These are phyloP conservation scores for Dalechampia spathulata DNA, from an alignment of 441 rosid species.

Conservation along the genomic window DNA sequence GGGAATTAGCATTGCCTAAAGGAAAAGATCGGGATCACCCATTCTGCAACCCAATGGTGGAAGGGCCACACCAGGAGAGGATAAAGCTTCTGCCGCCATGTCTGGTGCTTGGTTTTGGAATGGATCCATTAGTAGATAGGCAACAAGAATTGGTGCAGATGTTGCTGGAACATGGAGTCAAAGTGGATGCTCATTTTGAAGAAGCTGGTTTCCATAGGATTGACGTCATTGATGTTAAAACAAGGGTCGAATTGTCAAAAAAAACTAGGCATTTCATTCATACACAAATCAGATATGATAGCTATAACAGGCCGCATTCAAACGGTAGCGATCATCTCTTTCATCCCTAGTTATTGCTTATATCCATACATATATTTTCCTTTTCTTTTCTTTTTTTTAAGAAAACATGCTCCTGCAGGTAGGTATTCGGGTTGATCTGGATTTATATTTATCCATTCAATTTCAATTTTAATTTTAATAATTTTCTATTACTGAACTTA, in stretches of 20 bases:
- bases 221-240: conserved; percentile 28
- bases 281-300: too few relatives aligned
- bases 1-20: conserved; percentile 35
- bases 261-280: neutral
- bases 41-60: conserved; percentile 35
- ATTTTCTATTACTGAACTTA: too few relatives aligned
- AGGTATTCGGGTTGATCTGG: too few relatives aligned
- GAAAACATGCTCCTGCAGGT: too few relatives aligned
- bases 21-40: conserved; percentile 37
- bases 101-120: conserved; percentile 33
- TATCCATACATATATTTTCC: too few relatives aligned
- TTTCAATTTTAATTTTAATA: too few relatives aligned
- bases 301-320: too few relatives aligned
- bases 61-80: conserved; percentile 30
- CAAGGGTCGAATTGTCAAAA: neutral
- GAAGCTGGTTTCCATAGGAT: conserved; percentile 39
- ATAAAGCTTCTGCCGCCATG: conserved; percentile 28
- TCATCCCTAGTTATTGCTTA: too few relatives aligned
- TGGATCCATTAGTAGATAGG: conserved; percentile 32
- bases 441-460: too few relatives aligned
- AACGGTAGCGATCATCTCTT: too few relatives aligned
- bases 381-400: too few relatives aligned
- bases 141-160: conserved; percentile 24
- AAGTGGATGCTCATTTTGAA: conserved; percentile 26
- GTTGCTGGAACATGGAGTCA: neutral